Conservation (phyloP, 768 basidiomycete genomes). For the Tricholomella constricta region DNA sequence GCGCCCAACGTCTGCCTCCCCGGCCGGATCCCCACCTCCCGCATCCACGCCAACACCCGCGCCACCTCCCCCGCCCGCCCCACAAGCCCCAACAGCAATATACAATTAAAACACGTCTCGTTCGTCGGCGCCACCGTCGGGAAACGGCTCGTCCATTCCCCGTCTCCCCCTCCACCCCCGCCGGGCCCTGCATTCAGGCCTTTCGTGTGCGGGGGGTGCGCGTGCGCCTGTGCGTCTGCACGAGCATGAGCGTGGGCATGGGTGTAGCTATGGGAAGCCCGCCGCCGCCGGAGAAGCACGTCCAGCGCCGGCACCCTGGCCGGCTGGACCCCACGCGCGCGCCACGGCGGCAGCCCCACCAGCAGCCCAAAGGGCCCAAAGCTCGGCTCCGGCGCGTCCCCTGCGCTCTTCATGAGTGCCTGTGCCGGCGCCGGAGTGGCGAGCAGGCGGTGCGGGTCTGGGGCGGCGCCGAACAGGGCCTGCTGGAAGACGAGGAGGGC, state of each 20-base stretch:
- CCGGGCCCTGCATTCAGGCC: too few relatives aligned
- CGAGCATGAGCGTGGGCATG: too few relatives aligned
- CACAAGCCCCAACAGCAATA: conserved; percentile 59
- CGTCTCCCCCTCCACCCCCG: too few relatives aligned
- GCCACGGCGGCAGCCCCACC: conserved; percentile 12
- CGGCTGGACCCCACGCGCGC: conserved; percentile 10
- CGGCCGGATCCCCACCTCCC: conserved; percentile 53
- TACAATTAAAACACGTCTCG: conserved; percentile 55
- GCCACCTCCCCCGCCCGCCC: conserved; percentile 62
- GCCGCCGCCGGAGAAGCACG: conserved; percentile 4
- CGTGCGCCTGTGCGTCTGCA: too few relatives aligned
- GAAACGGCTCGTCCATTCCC: conserved; percentile 6
- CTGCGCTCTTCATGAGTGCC: conserved; percentile 4
- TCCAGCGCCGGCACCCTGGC: conserved; percentile 5
- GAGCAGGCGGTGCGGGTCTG: conserved; percentile 24
- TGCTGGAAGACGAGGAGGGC: conserved; percentile 47
- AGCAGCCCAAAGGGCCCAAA: conserved; percentile 8
- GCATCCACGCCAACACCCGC: conserved; percentile 74
- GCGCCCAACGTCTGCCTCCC: conserved; percentile 56
- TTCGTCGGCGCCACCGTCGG: conserved; percentile 47
- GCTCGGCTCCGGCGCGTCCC: conserved; percentile 1
- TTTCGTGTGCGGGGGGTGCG: too few relatives aligned
- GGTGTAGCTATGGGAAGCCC: too few relatives aligned
- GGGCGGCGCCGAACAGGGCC: conserved; percentile 56
- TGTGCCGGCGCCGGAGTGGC: conserved; percentile 34